Evolutionary conservation across 495 filamentous ascomycete genomes (phyloP).

Genomic region (Penicillium riverlandense): DNA sequence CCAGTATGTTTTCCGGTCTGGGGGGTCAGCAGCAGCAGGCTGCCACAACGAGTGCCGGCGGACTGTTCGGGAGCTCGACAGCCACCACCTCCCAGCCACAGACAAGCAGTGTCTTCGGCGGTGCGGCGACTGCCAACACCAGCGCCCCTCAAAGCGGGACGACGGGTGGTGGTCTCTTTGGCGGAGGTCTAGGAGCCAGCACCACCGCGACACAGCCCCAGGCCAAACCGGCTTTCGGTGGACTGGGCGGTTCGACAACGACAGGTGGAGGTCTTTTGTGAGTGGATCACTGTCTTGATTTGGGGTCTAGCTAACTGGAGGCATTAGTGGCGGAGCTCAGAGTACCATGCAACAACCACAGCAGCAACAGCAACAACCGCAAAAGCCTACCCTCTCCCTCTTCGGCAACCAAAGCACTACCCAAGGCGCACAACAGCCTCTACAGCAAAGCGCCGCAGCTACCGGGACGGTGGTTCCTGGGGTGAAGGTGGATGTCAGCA

Average conservation of each 20-base stretch:
- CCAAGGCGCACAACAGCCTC: constrained; percentile 33
- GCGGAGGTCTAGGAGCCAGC: constrained; percentile 18
- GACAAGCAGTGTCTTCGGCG: constrained; percentile 37
- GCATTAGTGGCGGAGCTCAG: constrained; percentile 18
- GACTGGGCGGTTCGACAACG: constrained; percentile 19
- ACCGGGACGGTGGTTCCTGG: constrained; percentile 46
- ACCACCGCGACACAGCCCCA: constrained; percentile 29
- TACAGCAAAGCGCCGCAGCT: constrained; percentile 35
- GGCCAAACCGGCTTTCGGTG: constrained; percentile 28
- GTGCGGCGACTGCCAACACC: constrained; percentile 28
- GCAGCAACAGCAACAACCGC: constrained; percentile 28
- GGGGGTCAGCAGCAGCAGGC: constrained; percentile 26
- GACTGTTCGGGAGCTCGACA: constrained; percentile 43
- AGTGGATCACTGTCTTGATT: constrained; percentile 12
- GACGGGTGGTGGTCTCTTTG: constrained; percentile 35
- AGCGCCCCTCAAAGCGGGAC: constrained; percentile 19
- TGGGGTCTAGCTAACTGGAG: too few species aligned
- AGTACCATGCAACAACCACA: constrained; percentile 28
- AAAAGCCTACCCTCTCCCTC: constrained; percentile 32
- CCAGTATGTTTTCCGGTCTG: constrained; percentile 33
- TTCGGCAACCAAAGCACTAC: constrained; percentile 29
- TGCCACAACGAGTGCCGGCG: constrained; percentile 24
- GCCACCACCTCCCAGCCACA: constrained; percentile 38
- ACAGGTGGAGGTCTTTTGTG: constrained; percentile 44
- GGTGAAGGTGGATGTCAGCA: constrained; percentile 67